Evolutionary conservation across 768 basidiomycete species (phyloP), one percentile per base, ranked within the genome.

Genomic region (Tulasnella sp.): DNA sequence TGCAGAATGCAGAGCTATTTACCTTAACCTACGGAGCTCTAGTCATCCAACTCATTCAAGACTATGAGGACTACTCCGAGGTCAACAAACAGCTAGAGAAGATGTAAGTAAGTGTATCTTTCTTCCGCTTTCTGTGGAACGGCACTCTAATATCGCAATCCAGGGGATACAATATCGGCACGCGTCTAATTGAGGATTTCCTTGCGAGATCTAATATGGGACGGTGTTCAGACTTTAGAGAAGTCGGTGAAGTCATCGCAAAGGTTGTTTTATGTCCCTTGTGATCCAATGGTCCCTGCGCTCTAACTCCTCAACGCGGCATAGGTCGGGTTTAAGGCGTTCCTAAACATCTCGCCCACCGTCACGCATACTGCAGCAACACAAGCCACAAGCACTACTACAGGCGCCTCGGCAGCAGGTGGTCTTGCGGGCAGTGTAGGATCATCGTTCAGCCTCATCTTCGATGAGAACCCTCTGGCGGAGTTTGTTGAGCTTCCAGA

Each of bases 151-250:
- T 31, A 24, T 58, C 72, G 2, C 50, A 54, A 44, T 41, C 2
- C 73, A 99, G 98, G 97, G 98, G 98, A 4, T 98, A 98, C 86
- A 98, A 97, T 85, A 99, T 99, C 81, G 98, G 98, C 40, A 97
- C 93, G 34, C 89, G 98, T 54, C 87, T 99, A 78, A 98, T 99
- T 80, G 98, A 99, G 85, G 98, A 99, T 85, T 98, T 99, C 84
- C 89, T 99, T 73, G 97, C 98, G 34, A 92, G 95, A 84, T 96
- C 96, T 82, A 92, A 90, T n/a, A 85, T 98, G 28, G 95, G 94
- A n/a, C 89, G 95, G 83, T 99, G 98, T 86, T 87, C 92, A 22
- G 96, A 98, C 87, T 98, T 99, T 85, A 90, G 90, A 83, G 97
- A 99, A 86, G 94, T 96, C 0, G 98, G 96, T 4, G 98, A 99